Base-by-base conservation (phyloP, 2,329 filamentous ascomycete species). In the Fusarium continuum region DNA sequence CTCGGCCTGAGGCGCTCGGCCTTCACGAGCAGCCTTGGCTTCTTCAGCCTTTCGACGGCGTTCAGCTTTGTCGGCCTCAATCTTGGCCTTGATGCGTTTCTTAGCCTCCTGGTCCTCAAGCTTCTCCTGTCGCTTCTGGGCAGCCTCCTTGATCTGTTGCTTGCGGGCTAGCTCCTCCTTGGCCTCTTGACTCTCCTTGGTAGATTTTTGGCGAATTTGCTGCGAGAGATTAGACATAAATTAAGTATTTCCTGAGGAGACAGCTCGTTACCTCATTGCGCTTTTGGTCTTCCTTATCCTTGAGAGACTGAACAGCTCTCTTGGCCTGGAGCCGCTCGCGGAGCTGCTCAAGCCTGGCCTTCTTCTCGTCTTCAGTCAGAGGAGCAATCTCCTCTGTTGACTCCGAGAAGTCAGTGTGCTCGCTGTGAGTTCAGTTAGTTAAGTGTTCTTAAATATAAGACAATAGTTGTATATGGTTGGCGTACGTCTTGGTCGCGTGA, bases 11-110 rank as follows among this genome's bases (percentile, higher is more conserved):
- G 79, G 75, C 14, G 80, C 79, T 49, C 86, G 82, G n/a, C 94
- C 93, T 67, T 93, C 91, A n/a, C 94, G 86, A 51, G 87, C 86
- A 1, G 93, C 93, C 79, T 94, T 96, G 69, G 92, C 91, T 54
- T 87, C 83, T 72, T 97, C 95, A 4, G 92, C 89, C 75, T 95
- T 96, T 65, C 90, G 84, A 64, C 91, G 88, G 49, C 95, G 88
- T 71, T 94, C 93, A 69, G 92, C 91, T 82, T 96, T 97, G 80
- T 98, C 93, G 13, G 91, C 93, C 69, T 95, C 93, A 65, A 99
- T 97, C 83, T 93, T 93, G 53, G 92, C 93, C 78, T 93, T 90
- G 75, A 97, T 94, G 29, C 91, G 87, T 77, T 90, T 91, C 82
- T 94, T 95, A 10, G 92, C 94, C 36, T 92, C 92, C 8, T 90